Evolutionary conservation across 352 stramenopile genomes (phyloP), one percentile per base, ranked within the genome.

Genomic region (Globisporangium irregulare): DNA sequence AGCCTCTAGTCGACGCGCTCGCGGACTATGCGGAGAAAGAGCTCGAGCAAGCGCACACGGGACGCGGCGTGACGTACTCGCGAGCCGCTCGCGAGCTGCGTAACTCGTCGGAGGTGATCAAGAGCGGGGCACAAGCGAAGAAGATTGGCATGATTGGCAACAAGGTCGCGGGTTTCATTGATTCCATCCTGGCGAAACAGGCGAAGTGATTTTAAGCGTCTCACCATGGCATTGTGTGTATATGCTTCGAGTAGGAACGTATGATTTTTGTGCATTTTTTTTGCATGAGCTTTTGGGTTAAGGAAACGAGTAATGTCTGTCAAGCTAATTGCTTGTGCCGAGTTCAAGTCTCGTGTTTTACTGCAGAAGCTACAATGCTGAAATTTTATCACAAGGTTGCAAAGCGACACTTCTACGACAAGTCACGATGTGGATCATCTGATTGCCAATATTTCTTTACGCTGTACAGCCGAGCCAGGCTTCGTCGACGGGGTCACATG

Each of bases 151-250:
- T 82, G 59, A 79, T 94, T 36, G 84, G 86, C 8, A 72, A 86
- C 71, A 91, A 87, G 62, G 83, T 94, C 6, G 84, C 78, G 0
- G 24, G 50, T 3, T 89, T 87, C 62, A 77, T 93, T 57, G 83
- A 90, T 10, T 67, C 75, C 14, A 68, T 77, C 20, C 59, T 93
- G 24, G 25, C 59, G 15, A 67, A 72, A 51, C 32, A 61, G 32
- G 25, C 4, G 7, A 41, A 59, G 43, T 51, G 43, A 51, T 10
- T 43, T 14, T 5, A 15, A 43, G 36, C 27, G 27, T 32, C 27
- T 32, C 3, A 6, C 27, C 27, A 32, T 32, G 3, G 27, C 27
- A 3, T 14, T 14, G 34, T 14, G 34, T 41, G 34, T 41, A 9
- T 41, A 41, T 41, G 34, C 8, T 41, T 41, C 34, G 8, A 41